phyloP scores from a whole-genome alignment of 2,329 filamentous ascomycete genomes.

The Periconia digitata region DNA sequence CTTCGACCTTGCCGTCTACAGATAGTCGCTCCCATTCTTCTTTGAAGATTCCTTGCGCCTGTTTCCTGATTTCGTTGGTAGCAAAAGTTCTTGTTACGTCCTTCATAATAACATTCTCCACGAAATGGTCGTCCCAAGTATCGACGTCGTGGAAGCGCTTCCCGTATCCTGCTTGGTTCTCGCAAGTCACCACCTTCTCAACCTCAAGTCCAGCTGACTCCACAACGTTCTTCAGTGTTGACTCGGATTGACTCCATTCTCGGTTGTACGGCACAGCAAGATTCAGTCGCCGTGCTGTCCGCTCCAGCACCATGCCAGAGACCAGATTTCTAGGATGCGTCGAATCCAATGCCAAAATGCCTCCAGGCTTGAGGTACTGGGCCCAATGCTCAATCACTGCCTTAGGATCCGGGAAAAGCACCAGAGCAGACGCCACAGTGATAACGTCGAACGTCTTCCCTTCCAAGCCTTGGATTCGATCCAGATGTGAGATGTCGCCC shows the following conservation, averaged over 20 bases:
- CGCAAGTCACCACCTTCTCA: conserved; percentile 30
- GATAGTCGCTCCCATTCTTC: conserved; percentile 44
- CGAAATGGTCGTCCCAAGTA: conserved; percentile 40
- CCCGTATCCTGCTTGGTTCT: conserved; percentile 38
- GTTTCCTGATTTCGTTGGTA: conserved; percentile 30
- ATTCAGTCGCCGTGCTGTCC: conserved; percentile 35
- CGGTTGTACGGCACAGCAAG: conserved; percentile 41
- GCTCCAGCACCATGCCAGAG: conserved; percentile 42
- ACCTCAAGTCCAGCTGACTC: conserved; percentile 41
- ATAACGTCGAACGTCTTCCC: conserved; percentile 38
- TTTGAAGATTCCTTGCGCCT: conserved; percentile 37
- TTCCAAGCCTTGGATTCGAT: conserved; percentile 24
- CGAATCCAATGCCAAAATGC: conserved; percentile 42
- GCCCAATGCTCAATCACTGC: conserved; percentile 43
- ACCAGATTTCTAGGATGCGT: conserved; percentile 43
- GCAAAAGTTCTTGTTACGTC: conserved; percentile 28
- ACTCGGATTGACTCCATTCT: conserved; percentile 35
- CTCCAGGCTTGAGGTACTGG: conserved; percentile 44
- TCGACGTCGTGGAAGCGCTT: conserved; percentile 29
- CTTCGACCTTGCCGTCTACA: conserved; percentile 40
- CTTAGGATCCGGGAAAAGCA: conserved; percentile 43
- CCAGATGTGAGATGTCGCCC: conserved; percentile 43
- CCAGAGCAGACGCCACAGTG: conserved; percentile 44
- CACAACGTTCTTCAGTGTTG: conserved; percentile 34
- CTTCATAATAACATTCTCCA: conserved; percentile 33